These are phyloP conservation scores for Taiozyma onychis DNA, from an alignment of 1,139 yeast genomes.

Conservation along the genomic window DNA sequence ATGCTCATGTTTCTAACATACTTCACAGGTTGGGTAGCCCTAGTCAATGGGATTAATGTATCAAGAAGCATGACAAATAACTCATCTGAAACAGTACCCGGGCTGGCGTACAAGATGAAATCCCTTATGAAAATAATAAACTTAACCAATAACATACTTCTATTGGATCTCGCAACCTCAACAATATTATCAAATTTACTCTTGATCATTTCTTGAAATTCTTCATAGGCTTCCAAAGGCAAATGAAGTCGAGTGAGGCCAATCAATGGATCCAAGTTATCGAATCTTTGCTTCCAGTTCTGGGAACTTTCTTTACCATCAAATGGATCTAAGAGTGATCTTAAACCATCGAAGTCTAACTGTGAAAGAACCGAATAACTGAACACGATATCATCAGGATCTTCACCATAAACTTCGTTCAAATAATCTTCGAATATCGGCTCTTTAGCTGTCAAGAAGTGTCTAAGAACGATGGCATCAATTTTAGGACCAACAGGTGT, in stretches of 20 bases:
- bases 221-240: slow-evolving; percentile 9
- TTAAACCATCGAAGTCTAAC: slow-evolving; percentile 8
- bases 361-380: slow-evolving; percentile 2
- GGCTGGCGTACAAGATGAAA: slow-evolving; percentile 14
- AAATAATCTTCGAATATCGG: slow-evolving; percentile 20
- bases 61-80: slow-evolving; percentile 13
- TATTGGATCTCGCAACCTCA: slow-evolving; percentile 10
- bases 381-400: slow-evolving; percentile 10
- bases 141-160: slow-evolving; percentile 15
- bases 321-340: slow-evolving; percentile 6
- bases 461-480: not conserved
- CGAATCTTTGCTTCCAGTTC: slow-evolving; percentile 17
- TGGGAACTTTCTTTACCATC: slow-evolving; percentile 16
- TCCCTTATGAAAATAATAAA: slow-evolving; percentile 20
- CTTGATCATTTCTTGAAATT: slow-evolving; percentile 11
- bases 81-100: slow-evolving; percentile 9
- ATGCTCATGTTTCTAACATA: slow-evolving; percentile 11
- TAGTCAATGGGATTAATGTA: slow-evolving; percentile 18
- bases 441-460: slow-evolving; percentile 3
- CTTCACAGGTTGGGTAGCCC: slow-evolving; percentile 12
- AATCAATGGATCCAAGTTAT: slow-evolving; percentile 15
- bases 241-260: slow-evolving; percentile 14
- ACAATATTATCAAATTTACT: slow-evolving; percentile 14
- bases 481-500: not conserved
- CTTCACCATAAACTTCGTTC: slow-evolving; percentile 14